Percentiles rank a stretch among this genome's conserved stretches.
phyloP scores from a whole-genome alignment of 1,284 basidiomycete species.

The Ustilago vetiveriae region DNA sequence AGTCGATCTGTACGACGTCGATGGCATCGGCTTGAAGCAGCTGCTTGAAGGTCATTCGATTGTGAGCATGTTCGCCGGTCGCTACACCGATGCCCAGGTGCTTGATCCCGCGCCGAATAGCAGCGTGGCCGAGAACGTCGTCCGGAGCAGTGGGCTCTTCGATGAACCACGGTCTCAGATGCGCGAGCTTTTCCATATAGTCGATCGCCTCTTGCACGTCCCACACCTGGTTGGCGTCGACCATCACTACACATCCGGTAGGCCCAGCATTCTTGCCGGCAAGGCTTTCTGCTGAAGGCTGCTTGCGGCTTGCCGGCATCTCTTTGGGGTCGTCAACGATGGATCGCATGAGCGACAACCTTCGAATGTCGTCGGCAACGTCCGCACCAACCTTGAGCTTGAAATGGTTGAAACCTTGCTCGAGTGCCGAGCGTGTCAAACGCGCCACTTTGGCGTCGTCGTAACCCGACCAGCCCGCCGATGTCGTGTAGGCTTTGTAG shows the following conservation, averaged over 20 bases:
- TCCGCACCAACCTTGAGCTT: slow-evolving; percentile 90
- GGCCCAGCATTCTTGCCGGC: slow-evolving; percentile 88
- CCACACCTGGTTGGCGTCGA: slow-evolving; percentile 97
- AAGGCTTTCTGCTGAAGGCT: slow-evolving; percentile 28
- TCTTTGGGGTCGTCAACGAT: slow-evolving; percentile 77
- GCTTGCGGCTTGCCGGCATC: slow-evolving; percentile 42
- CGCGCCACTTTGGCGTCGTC: slow-evolving; percentile 87
- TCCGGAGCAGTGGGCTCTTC: slow-evolving; percentile 50
- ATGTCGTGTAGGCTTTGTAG: slow-evolving; percentile 94
- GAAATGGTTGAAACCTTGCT: slow-evolving; percentile 72
- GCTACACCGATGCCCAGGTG: slow-evolving; percentile 89
- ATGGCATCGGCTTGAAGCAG: slow-evolving; percentile 90
- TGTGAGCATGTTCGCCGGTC: slow-evolving; percentile 94
- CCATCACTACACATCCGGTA: slow-evolving; percentile 92
- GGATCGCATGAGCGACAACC: slow-evolving; percentile 85
- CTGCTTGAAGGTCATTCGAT: slow-evolving; percentile 94
- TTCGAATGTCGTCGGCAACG: slow-evolving; percentile 81
- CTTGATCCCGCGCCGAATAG: slow-evolving; percentile 81
- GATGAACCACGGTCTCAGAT: slow-evolving; percentile 91
- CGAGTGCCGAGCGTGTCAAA: slow-evolving; percentile 84
- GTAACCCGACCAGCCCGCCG: slow-evolving; percentile 78
- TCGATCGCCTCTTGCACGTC: slow-evolving; percentile 91
- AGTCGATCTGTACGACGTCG: slow-evolving; percentile 95
- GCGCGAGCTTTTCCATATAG: slow-evolving; percentile 82
- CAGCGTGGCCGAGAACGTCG: slow-evolving; percentile 73